Base-by-base conservation (phyloP, 1,284 basidiomycete genomes). In the Sanguinoderma infundibulare region DNA sequence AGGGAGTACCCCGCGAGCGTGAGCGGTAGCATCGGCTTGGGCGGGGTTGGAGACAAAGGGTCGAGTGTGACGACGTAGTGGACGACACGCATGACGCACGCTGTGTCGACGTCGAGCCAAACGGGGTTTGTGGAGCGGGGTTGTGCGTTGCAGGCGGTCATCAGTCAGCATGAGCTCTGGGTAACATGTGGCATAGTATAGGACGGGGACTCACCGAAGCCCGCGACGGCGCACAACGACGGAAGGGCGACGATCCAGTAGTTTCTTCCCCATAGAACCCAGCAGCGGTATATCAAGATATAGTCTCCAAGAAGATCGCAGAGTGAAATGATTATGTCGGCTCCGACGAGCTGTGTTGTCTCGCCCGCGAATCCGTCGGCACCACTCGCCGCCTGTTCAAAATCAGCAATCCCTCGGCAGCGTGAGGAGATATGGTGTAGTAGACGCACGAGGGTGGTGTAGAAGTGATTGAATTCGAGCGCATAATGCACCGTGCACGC, bases 231-330 rank as follows among this genome's bases (percentile, higher is more conserved):
- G 3, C 70, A 65, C 5, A 80, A 62, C 44, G 74, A 50, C 8
- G 78, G 77, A 2, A 77, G 50, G 5, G 74, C 54, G n/a, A 72
- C 36, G 30, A 79, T 36, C 53, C 67, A 71, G 56, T 73, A 72
- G 28, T 71, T 72, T 50, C 63, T 64, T 0, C 62, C 71, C 75
- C 78, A 79, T 20, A 79, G 38, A 53, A 75, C 24, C 72, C 76
- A 80, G 64, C 78, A 80, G 35, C 78, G 78, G 49, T 77, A 80
- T 20, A 80, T 61, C 47, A 79, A 73, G 34, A 74, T 60, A 47
- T 73, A 40, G 59, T 80, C 75, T 5, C 76, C 77, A 14, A 79
- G 38, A 39, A 79, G 70, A 66, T 78, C 78, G 1, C 72, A 73
- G 30, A 79, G 57, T 1, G 77, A 78, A 53, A 79, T 68, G 38